phyloP scores from a whole-genome alignment of 371 early-diverging fungal genomes.

The Sporodiniella umbellata region DNA sequence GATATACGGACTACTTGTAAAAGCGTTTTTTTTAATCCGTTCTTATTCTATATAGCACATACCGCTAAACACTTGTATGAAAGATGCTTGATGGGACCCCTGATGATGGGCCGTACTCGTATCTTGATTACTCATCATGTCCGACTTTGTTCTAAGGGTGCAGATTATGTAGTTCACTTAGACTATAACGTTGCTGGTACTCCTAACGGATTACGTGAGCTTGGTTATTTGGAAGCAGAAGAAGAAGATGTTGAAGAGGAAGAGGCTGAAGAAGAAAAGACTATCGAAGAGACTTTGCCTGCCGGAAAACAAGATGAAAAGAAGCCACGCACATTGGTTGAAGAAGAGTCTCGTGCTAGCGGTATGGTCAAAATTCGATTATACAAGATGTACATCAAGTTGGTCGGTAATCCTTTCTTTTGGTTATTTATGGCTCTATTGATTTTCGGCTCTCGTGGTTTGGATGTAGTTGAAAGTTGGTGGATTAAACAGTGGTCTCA shows the following conservation, averaged over 20 bases:
- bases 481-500: conserved; percentile 62
- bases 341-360: conserved; percentile 44
- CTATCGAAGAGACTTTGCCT: conserved; percentile 19
- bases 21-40: too few relatives aligned
- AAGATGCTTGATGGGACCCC: conserved; percentile 64
- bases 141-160: conserved; percentile 65
- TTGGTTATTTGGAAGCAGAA: conserved; percentile 30
- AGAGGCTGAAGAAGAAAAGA: conserved; percentile 16
- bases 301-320: conserved; percentile 2
- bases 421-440: conserved; percentile 42
- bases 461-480: conserved; percentile 49
- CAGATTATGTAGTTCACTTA: conserved; percentile 68
- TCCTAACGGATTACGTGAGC: conserved; percentile 47
- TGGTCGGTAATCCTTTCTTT: conserved; percentile 47
- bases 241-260: conserved; percentile 16
- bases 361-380: conserved; percentile 51
- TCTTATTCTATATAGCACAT: conserved; percentile 66
- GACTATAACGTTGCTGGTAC: conserved; percentile 40
- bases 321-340: conserved; percentile 29
- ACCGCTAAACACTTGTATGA: conserved; percentile 82
- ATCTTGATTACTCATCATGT: conserved; percentile 91
- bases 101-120: conserved; percentile 76
- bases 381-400: conserved; percentile 44
- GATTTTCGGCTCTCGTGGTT: conserved; percentile 42
- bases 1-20: neutral